A percentile compares a stretch with the other conserved stretches of the same genome.
Evolutionary conservation across 495 filamentous ascomycete species (phyloP).

Genomic region (Neurospora tetrasperma): DNA sequence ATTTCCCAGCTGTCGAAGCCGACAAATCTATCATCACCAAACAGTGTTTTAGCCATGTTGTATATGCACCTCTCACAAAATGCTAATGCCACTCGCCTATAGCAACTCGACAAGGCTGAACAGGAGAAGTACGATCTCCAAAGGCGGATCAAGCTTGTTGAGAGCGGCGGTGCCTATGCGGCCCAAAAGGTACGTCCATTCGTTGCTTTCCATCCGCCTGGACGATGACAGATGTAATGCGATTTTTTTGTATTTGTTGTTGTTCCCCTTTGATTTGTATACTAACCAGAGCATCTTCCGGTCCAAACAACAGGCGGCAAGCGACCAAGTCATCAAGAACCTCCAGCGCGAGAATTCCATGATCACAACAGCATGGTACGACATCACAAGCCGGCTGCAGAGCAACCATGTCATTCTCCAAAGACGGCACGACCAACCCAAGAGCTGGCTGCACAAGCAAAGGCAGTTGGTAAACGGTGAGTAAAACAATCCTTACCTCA

Average conservation of each 20-base stretch:
- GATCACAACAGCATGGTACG: conserved; percentile 87
- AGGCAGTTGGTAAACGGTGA: conserved; percentile 57
- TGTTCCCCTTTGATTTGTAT: not conserved
- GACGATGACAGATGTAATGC: conserved; percentile 3
- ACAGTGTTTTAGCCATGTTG: not conserved
- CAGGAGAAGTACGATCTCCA: conserved; percentile 38
- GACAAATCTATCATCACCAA: not conserved
- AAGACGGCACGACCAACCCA: conserved; percentile 63
- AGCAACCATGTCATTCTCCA: conserved; percentile 76
- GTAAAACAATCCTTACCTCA: not conserved
- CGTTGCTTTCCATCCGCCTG: conserved; percentile 5
- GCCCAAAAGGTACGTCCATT: conserved; percentile 36
- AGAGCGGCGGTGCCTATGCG: conserved; percentile 32
- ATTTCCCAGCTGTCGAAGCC: not conserved
- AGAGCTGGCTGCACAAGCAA: conserved; percentile 88
- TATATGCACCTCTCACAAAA: not conserved
- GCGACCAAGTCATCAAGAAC: conserved; percentile 55
- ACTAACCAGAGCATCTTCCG: conserved; percentile 6
- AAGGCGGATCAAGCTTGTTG: conserved; percentile 34
- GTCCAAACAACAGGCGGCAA: conserved; percentile 35
- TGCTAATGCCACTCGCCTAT: conserved; percentile 3
- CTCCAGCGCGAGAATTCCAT: conserved; percentile 74
- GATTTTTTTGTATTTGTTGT: conserved; percentile 1
- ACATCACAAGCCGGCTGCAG: conserved; percentile 72
- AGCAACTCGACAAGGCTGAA: conserved; percentile 43